Base-by-base conservation (phyloP, 306 rosid species). In the Senna tora region DNA sequence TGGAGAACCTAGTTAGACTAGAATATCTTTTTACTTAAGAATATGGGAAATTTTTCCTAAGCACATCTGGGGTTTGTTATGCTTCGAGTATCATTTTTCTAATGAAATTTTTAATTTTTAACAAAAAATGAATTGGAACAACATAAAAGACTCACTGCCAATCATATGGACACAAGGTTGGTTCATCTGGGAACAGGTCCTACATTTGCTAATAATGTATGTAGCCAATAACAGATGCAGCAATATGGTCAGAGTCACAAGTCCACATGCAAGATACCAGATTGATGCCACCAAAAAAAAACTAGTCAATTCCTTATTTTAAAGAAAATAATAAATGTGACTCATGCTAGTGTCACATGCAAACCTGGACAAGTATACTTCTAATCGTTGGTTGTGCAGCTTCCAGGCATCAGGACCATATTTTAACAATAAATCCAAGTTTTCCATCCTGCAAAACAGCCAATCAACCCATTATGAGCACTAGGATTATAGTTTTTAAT, bases 391-490 rank as follows among this genome's bases (percentile, higher is more conserved):
- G 77, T 90, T 93, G 87, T 90, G 89, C 67, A 72, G 85, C 84
- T 85, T 90, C 97, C 97, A 93, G 11, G 89, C 83, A 55, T 93
- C 96, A 25, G 97, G 80, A 17, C 93, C 97, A 76, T 88, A 81
- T 81, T 93, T 88, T 19, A 84, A 84, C 84, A 82, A 79, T 79
- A 93, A 78, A 9, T 93, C 98, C 84, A 90, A 74, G 82, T 93
- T 93, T 74, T 93, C 98, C 75, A 85, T 84, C 91, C 97, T 93
- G 80, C 76, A 74, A 78, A 74, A 15, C 13, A 20, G 42, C 67
- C 69, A 69, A 33, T 46, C 55, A 60, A 25, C 73, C 41, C 77
- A 68, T 46, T 47, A 59, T 39, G 69, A 58, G 50, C 54, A 78
- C 50, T 43, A 38, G n/a, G 3, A 51, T 21, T 32, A 22, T 58